Evolutionary conservation across 2,329 filamentous ascomycete genomes (phyloP).

Genomic region (Didymella pinodella): DNA sequence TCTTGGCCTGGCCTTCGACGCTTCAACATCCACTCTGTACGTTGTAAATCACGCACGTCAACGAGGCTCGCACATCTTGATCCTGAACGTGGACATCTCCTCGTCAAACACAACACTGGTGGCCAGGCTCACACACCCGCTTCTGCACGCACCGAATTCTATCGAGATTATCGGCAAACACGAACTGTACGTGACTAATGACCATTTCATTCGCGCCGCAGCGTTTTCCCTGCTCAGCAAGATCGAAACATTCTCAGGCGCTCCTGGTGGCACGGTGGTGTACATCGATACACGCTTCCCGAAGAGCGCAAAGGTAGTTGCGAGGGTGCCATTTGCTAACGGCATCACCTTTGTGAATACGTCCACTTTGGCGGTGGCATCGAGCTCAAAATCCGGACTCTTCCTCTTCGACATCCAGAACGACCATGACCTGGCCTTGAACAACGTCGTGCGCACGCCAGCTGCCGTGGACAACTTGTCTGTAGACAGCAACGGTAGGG

Average conservation of each 20-base stretch:
- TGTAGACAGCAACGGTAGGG: constrained; percentile 47
- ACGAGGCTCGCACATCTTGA: constrained; percentile 37
- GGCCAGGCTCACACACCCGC: constrained; percentile 41
- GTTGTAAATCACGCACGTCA: constrained; percentile 51
- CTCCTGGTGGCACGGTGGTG: constrained; percentile 50
- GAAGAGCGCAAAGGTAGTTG: constrained; percentile 32
- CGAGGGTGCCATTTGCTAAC: constrained; percentile 53
- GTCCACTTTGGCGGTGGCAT: constrained; percentile 51
- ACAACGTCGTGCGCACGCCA: constrained; percentile 34
- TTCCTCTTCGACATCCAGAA: constrained; percentile 44
- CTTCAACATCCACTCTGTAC: constrained; percentile 47
- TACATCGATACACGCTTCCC: constrained; percentile 41
- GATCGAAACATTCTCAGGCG: constrained; percentile 51
- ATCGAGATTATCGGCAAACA: constrained; percentile 45
- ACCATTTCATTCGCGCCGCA: constrained; percentile 50
- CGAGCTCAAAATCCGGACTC: constrained; percentile 45
- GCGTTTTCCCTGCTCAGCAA: constrained; percentile 38
- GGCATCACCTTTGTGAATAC: constrained; percentile 51
- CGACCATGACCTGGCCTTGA: constrained; percentile 22
- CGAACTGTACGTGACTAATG: constrained; percentile 53
- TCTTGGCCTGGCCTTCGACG: constrained; percentile 52
- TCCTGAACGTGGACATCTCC: constrained; percentile 45
- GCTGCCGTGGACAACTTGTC: constrained; percentile 53
- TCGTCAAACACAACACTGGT: constrained; percentile 39
- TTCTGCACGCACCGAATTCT: constrained; percentile 51